These are phyloP conservation scores for Wickerhamiella pararugosa DNA, from an alignment of 1,139 yeast species.

Conservation along the genomic window DNA sequence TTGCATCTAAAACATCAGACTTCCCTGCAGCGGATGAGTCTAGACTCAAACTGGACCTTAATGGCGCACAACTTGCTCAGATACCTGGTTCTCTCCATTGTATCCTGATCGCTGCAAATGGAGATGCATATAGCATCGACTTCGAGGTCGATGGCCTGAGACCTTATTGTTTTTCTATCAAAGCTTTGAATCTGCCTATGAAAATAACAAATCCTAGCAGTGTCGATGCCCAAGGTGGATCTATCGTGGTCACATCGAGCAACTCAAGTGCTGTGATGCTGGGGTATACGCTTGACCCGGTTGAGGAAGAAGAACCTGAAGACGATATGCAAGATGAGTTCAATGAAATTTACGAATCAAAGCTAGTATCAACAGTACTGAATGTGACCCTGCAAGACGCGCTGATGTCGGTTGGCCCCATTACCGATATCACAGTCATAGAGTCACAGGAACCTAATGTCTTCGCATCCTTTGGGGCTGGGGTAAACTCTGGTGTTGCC, in stretches of 20 bases:
- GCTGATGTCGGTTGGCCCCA: slow-evolving; percentile 58
- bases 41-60: slow-evolving; percentile 40
- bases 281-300: slow-evolving; percentile 21
- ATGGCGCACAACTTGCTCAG: slow-evolving; percentile 37
- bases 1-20: slow-evolving; percentile 23
- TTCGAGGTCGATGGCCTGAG: slow-evolving; percentile 37
- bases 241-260: slow-evolving; percentile 31
- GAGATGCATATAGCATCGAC: slow-evolving; percentile 36
- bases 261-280: slow-evolving; percentile 32
- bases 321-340: slow-evolving; percentile 22
- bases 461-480: slow-evolving; percentile 1
- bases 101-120: slow-evolving; percentile 37
- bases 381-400: slow-evolving; percentile 32
- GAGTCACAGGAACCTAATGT: not conserved
- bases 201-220: slow-evolving; percentile 14
- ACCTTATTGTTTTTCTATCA: slow-evolving; percentile 21
- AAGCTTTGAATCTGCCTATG: not conserved
- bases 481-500: not conserved
- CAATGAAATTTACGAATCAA: slow-evolving; percentile 26
- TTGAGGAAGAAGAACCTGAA: slow-evolving; percentile 12
- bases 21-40: slow-evolving; percentile 38
- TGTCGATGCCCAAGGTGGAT: slow-evolving; percentile 12
- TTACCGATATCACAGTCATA: slow-evolving; percentile 19
- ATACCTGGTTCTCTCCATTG: slow-evolving; percentile 31
- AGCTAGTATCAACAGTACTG: slow-evolving; percentile 9